Evolutionary conservation across 2,329 filamentous ascomycete genomes (phyloP).

Genomic region (Pseudogymnoascus sp.): DNA sequence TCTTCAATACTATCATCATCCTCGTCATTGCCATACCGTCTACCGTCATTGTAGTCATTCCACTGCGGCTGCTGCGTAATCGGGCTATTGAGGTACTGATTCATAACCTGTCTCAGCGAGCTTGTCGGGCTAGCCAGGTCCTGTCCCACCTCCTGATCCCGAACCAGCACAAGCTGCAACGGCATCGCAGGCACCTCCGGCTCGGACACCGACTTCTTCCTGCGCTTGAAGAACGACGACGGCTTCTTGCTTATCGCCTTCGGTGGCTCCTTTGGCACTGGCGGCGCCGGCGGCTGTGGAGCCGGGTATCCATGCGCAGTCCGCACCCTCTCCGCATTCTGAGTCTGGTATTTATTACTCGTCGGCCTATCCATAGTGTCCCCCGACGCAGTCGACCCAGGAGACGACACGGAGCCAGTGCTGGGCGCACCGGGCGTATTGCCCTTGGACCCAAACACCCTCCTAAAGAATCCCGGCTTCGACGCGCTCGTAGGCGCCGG

Average conservation of each 20-base stretch:
- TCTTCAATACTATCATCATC: conserved; percentile 12
- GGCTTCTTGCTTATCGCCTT: conserved; percentile 71
- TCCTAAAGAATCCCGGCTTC: conserved; percentile 81
- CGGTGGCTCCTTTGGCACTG: conserved; percentile 1
- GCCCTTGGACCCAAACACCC: conserved; percentile 68
- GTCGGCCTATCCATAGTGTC: neutral
- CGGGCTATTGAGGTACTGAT: conserved; percentile 55
- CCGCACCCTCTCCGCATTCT: neutral
- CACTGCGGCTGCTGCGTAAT: conserved; percentile 1
- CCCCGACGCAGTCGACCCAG: neutral
- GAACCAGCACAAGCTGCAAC: conserved; percentile 20
- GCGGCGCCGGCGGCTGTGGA: conserved; percentile 18
- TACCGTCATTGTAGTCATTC: neutral
- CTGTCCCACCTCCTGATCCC: conserved; percentile 16
- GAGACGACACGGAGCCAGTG: neutral
- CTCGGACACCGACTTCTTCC: conserved; percentile 83
- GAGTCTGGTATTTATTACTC: neutral
- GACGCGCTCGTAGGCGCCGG: conserved; percentile 48
- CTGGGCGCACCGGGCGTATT: conserved; percentile 24
- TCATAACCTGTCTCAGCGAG: conserved; percentile 80
- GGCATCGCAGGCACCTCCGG: conserved; percentile 52
- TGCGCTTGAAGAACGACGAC: conserved; percentile 85
- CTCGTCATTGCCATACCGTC: conserved; percentile 12
- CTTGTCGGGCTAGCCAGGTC: conserved; percentile 53
- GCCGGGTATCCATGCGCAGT: conserved; percentile 11